phyloP scores from a whole-genome alignment of 306 rosid genomes.

The Cicer chorassanicum region DNA sequence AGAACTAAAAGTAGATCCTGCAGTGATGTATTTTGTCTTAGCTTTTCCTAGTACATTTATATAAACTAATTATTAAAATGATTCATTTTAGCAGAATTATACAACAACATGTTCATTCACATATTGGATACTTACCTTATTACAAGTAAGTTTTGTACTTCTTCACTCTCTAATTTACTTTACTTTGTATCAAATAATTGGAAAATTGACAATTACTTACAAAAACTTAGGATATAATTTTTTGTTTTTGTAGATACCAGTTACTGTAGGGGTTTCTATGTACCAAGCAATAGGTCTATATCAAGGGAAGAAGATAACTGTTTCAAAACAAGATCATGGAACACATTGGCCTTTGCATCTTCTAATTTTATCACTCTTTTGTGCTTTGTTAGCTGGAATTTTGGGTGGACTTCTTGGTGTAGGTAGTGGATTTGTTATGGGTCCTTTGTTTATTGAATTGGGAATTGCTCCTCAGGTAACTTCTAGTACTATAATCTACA shows the following conservation, averaged over 20 bases:
- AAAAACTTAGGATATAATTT: not conserved
- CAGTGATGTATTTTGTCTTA: not conserved
- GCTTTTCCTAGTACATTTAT: conserved; percentile 13
- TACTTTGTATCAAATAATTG: not conserved
- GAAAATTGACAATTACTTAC: not conserved
- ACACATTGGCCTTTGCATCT: conserved; percentile 58
- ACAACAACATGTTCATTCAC: conserved; percentile 62
- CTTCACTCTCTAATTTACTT: not conserved
- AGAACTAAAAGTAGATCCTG: no score
- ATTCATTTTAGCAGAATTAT: conserved; percentile 48
- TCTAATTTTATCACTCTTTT: conserved; percentile 53
- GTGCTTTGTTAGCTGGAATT: conserved; percentile 67
- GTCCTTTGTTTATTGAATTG: conserved; percentile 78
- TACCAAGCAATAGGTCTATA: conserved; percentile 70
- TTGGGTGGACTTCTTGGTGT: conserved; percentile 87
- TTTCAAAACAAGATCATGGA: conserved; percentile 57
- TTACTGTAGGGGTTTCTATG: conserved; percentile 62
- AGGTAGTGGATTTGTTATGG: conserved; percentile 89
- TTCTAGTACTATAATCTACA: not conserved
- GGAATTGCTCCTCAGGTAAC: conserved; percentile 80
- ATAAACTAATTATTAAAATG: conserved; percentile 12
- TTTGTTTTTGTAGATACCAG: conserved; percentile 63
- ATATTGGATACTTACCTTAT: conserved; percentile 66
- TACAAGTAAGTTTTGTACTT: conserved; percentile 59
- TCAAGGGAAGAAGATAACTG: conserved; percentile 55